Percentiles rank a stretch among this genome's conserved stretches.
These are phyloP conservation scores for Fusarium irregulare DNA, from an alignment of 2,329 filamentous ascomycete genomes.

Conservation along the genomic window DNA sequence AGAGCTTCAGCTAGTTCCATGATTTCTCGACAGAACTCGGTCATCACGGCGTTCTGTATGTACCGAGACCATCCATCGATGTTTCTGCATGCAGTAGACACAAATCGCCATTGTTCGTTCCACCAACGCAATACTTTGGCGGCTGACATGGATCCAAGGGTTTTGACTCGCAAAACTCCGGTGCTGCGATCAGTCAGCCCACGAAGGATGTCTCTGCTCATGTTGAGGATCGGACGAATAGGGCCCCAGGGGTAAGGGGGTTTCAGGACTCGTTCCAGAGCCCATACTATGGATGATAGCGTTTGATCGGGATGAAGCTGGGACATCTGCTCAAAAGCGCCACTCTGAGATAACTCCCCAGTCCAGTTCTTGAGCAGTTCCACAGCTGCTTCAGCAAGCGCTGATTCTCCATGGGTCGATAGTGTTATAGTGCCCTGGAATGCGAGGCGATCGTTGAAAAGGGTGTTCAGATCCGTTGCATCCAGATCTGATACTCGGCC, in stretches of 20 bases:
- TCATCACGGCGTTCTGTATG: slow-evolving; percentile 82
- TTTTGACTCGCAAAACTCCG: slow-evolving; percentile 66
- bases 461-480: slow-evolving; percentile 71
- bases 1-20: slow-evolving; percentile 93
- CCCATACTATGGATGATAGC: slow-evolving; percentile 58
- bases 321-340: slow-evolving; percentile 54
- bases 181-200: slow-evolving; percentile 66
- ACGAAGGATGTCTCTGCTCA: slow-evolving; percentile 66
- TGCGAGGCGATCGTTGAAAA: slow-evolving; percentile 75
- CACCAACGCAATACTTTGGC: slow-evolving; percentile 81
- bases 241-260: slow-evolving; percentile 64
- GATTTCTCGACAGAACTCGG: slow-evolving; percentile 91
- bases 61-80: slow-evolving; percentile 86
- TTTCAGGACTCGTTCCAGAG: slow-evolving; percentile 51
- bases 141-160: slow-evolving; percentile 70
- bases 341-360: slow-evolving; percentile 65
- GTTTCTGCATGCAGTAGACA: slow-evolving; percentile 83
- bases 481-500: slow-evolving; percentile 83
- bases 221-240: slow-evolving; percentile 67
- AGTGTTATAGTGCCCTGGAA: slow-evolving; percentile 81
- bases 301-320: slow-evolving; percentile 56
- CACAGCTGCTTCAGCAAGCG: slow-evolving; percentile 82
- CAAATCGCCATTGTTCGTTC: slow-evolving; percentile 83
- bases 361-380: slow-evolving; percentile 87
- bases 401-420: slow-evolving; percentile 82